Evolutionary conservation across 148 eudicot species (phyloP).

Genomic region (Silene uniflora): DNA sequence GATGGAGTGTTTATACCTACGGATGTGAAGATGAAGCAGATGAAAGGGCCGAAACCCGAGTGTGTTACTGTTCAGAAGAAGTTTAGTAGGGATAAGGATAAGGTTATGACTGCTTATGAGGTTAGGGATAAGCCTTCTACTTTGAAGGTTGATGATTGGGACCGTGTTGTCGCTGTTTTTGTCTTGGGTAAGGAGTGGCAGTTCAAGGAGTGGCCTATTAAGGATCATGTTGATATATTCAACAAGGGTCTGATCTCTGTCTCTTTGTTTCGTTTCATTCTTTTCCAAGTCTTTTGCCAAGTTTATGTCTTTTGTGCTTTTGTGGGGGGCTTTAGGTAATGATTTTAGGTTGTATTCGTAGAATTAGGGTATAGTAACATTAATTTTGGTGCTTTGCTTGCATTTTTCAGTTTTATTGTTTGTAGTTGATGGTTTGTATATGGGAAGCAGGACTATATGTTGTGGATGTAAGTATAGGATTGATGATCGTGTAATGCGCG

Average conservation of each 20-base stretch:
- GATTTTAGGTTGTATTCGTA: neutral
- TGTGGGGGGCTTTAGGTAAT: neutral
- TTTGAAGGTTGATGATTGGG: conserved; percentile 87
- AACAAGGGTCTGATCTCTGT: conserved; percentile 49
- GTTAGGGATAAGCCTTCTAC: conserved; percentile 93
- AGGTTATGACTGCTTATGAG: conserved; percentile 85
- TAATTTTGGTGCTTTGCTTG: neutral
- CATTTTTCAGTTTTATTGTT: neutral
- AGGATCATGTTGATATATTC: conserved; percentile 89
- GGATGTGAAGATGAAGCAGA: conserved; percentile 80
- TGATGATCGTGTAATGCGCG: neutral
- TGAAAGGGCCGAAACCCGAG: conserved; percentile 85
- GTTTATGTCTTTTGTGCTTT: neutral
- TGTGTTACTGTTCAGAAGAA: conserved; percentile 96
- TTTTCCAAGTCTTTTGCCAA: neutral
- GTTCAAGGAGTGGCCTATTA: conserved; percentile 90
- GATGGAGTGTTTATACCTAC: conserved; percentile 84
- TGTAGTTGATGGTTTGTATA: neutral
- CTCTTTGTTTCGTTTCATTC: neutral
- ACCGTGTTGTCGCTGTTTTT: conserved; percentile 88
- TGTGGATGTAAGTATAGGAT: neutral
- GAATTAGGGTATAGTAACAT: neutral
- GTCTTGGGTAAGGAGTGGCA: conserved; percentile 98
- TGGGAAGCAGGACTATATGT: neutral
- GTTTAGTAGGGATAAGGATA: conserved; percentile 76